Evolutionary conservation across 2,329 filamentous ascomycete species (phyloP).

Genomic region (Gaeumannomyces sp.): DNA sequence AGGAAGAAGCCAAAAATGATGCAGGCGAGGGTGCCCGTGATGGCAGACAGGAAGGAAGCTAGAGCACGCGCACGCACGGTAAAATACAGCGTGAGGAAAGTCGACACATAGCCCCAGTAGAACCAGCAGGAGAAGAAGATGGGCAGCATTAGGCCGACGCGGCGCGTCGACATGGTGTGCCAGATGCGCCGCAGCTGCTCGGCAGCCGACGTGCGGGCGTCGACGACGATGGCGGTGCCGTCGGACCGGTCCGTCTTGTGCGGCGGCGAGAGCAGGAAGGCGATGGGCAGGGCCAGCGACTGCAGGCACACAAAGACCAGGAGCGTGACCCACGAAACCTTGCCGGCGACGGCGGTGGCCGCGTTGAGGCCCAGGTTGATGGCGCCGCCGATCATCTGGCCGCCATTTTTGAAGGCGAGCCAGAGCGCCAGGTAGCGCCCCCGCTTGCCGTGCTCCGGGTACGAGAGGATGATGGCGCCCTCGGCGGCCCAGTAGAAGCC

Average conservation of each 20-base stretch:
- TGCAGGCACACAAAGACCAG: slow-evolving; percentile 41
- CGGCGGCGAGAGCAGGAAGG: slow-evolving; percentile 36
- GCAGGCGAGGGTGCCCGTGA: slow-evolving; percentile 58
- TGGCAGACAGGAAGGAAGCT: slow-evolving; percentile 63
- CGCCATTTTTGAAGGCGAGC: slow-evolving; percentile 34
- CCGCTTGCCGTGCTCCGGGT: slow-evolving; percentile 55
- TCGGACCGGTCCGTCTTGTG: slow-evolving; percentile 37
- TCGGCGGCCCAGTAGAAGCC: slow-evolving; percentile 65
- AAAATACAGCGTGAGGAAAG: slow-evolving; percentile 63
- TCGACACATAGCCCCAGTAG: slow-evolving; percentile 24
- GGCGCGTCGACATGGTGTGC: slow-evolving; percentile 6
- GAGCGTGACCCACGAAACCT: slow-evolving; percentile 33
- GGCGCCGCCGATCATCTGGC: slow-evolving; percentile 42
- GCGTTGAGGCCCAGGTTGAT: slow-evolving; percentile 43
- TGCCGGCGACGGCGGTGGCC: slow-evolving; percentile 28
- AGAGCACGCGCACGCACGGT: slow-evolving; percentile 62
- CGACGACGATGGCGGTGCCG: slow-evolving; percentile 24
- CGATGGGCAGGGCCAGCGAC: slow-evolving; percentile 36
- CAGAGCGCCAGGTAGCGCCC: slow-evolving; percentile 50
- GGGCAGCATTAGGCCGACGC: slow-evolving; percentile 27
- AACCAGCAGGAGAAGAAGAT: slow-evolving; percentile 48
- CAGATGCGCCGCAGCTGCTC: slow-evolving; percentile 9
- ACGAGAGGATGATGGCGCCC: slow-evolving; percentile 58
- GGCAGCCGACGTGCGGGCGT: background rate
- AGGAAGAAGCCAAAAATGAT: slow-evolving; percentile 60